phyloP scores from a whole-genome alignment of 2,329 filamentous ascomycete species.

The Fusarium sulawesiense region DNA sequence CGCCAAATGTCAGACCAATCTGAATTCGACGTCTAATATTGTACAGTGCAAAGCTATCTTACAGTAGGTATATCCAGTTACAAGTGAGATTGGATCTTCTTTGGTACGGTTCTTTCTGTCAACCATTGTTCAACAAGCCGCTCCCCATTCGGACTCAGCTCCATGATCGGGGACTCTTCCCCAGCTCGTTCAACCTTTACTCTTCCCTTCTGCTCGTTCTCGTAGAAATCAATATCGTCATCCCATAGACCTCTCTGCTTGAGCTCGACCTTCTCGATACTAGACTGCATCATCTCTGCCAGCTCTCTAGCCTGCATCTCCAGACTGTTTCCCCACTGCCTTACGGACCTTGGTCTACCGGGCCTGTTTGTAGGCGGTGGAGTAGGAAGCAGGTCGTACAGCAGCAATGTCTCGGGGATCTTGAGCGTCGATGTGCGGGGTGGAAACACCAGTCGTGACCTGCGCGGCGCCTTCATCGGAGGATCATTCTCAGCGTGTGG shows the following conservation, averaged over 20 bases:
- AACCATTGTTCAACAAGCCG: conserved; percentile 49
- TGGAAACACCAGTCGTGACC: conserved; percentile 61
- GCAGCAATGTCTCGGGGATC: conserved; percentile 61
- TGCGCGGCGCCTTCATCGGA: conserved; percentile 50
- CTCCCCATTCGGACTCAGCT: conserved; percentile 47
- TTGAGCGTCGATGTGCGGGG: conserved; percentile 59
- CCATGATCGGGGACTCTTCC: conserved; percentile 40
- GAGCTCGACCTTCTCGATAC: conserved; percentile 60
- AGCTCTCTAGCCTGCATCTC: conserved; percentile 60
- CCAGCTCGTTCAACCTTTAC: conserved; percentile 56
- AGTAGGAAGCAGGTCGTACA: conserved; percentile 56
- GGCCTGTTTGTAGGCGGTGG: conserved; percentile 11
- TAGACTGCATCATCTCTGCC: conserved; percentile 61
- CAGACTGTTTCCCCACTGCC: conserved; percentile 56
- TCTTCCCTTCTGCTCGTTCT: conserved; percentile 51
- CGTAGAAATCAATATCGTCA: conserved; percentile 50
- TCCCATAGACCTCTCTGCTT: conserved; percentile 57
- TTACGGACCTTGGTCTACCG: conserved; percentile 34
- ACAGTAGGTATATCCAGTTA: neutral
- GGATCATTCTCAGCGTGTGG: conserved; percentile 16
- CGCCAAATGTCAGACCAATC: neutral
- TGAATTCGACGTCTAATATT: neutral
- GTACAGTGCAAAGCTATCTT: conserved; percentile 1
- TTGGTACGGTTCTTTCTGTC: conserved; percentile 23
- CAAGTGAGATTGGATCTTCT: neutral